Percentiles rank a stretch among this genome's conserved stretches.
These are phyloP conservation scores for Penstemon eatonii DNA, from an alignment of 257 asterid genomes.

Conservation along the genomic window DNA sequence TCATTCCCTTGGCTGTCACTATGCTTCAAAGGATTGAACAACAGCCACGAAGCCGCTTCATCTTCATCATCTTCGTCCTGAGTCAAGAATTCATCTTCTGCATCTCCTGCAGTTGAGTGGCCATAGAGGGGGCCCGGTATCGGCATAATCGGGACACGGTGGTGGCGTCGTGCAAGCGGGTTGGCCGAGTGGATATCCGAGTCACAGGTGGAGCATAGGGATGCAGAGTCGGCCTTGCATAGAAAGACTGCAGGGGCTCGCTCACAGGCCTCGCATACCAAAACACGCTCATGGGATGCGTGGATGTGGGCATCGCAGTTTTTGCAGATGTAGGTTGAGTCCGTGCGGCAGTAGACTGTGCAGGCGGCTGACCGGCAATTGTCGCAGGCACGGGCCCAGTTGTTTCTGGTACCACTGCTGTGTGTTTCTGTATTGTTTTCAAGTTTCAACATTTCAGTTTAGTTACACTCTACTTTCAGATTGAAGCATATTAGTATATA, in stretches of 20 bases:
- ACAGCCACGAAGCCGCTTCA: conserved; percentile 51
- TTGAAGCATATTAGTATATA: not conserved
- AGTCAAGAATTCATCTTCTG: conserved; percentile 17
- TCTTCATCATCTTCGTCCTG: conserved; percentile 34
- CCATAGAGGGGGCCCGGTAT: conserved; percentile 40
- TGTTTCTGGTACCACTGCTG: conserved; percentile 14
- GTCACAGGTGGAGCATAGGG: conserved; percentile 62
- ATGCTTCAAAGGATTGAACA: not conserved
- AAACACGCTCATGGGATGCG: conserved; percentile 44
- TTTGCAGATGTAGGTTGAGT: conserved; percentile 57
- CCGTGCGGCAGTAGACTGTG: conserved; percentile 58
- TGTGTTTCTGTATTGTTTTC: conserved; percentile 1
- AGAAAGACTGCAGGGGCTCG: conserved; percentile 57
- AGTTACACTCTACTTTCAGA: too few relatives aligned
- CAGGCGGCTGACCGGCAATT: conserved; percentile 49
- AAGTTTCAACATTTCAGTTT: conserved; percentile 18
- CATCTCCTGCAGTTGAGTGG: conserved; percentile 24
- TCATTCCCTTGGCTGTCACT: too few relatives aligned
- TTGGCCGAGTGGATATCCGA: conserved; percentile 64
- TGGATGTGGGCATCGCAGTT: conserved; percentile 59
- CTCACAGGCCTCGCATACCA: conserved; percentile 61
- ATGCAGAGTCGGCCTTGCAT: conserved; percentile 67
- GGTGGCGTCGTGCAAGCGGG: conserved; percentile 64
- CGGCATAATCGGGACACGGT: conserved; percentile 51
- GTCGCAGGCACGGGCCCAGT: conserved; percentile 54